phyloP scores from a whole-genome alignment of 805 yeast genomes.

The Brettanomyces sp. region DNA sequence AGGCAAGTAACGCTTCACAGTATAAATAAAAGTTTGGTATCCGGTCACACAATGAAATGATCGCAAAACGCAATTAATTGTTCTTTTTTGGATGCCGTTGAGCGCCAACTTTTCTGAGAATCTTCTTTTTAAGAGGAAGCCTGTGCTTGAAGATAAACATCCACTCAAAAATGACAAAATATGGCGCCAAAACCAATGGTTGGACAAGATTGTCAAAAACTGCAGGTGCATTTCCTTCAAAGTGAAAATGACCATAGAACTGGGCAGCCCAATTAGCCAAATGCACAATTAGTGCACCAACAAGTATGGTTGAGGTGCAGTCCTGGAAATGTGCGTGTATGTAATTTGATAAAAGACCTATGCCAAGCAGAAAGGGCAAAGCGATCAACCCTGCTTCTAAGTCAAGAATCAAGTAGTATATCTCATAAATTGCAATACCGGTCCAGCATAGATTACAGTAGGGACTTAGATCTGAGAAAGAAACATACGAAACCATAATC shows the following conservation, averaged over 20 bases:
- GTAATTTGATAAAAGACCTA: constrained; percentile 10
- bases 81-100: not conserved
- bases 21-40: not conserved
- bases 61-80: not conserved
- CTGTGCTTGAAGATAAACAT: constrained; percentile 61
- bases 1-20: not conserved
- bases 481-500: constrained; percentile 23
- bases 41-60: not conserved
- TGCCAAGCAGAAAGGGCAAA: constrained; percentile 25
- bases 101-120: constrained; percentile 35
- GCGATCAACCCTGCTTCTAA: constrained; percentile 37
- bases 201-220: constrained; percentile 73
- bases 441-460: constrained; percentile 33
- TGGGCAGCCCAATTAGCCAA: constrained; percentile 68
- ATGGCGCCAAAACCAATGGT: constrained; percentile 86
- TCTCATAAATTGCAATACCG: constrained; percentile 37
- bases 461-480: constrained; percentile 14
- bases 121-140: constrained; percentile 36
- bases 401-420: constrained; percentile 55
- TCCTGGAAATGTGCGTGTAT: constrained; percentile 8
- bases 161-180: constrained; percentile 73
- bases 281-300: constrained; percentile 34
- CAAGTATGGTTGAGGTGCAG: constrained; percentile 14
- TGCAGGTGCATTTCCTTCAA: constrained; percentile 82
- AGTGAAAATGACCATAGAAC: constrained; percentile 78